Evolutionary conservation across 2,329 filamentous ascomycete genomes (phyloP).

Genomic region (Sporothrix inflata): DNA sequence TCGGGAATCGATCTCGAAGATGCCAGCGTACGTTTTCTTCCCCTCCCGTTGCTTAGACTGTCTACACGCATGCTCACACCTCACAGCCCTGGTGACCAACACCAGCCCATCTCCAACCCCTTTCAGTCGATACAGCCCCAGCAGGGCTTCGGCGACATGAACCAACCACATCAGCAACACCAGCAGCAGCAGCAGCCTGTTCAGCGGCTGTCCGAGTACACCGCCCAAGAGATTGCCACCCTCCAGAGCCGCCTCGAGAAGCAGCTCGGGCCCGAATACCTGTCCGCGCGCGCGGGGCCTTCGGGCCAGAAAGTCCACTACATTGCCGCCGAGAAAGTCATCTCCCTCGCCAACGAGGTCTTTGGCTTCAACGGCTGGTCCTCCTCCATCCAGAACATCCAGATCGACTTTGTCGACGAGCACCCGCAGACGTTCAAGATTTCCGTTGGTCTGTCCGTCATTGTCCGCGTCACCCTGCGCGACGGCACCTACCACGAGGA

Average conservation of each 20-base stretch:
- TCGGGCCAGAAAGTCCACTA: conserved; percentile 89
- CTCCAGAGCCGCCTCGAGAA: conserved; percentile 86
- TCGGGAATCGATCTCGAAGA: conserved; percentile 24
- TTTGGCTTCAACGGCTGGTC: conserved; percentile 99
- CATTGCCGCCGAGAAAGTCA: conserved; percentile 93
- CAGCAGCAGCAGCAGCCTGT: conserved; percentile 44
- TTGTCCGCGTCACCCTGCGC: conserved; percentile 84
- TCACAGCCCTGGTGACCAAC: conserved; percentile 69
- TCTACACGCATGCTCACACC: too few species aligned
- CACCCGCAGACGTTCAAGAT: conserved; percentile 76
- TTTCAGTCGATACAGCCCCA: conserved; percentile 58
- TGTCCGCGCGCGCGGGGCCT: conserved; percentile 82
- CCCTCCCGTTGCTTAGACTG: too few species aligned
- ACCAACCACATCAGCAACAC: conserved; percentile 5
- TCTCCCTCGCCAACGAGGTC: conserved; percentile 90
- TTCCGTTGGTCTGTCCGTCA: conserved; percentile 83
- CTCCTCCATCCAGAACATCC: conserved; percentile 89
- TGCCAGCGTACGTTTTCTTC: conserved; percentile 35
- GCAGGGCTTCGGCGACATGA: conserved; percentile 19
- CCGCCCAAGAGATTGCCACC: conserved; percentile 86
- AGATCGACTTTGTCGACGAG: conserved; percentile 95
- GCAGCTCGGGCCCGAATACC: conserved; percentile 93
- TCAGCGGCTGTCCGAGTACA: conserved; percentile 74
- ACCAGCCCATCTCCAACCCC: conserved; percentile 69
- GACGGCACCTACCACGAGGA: conserved; percentile 99